Evolutionary conservation across 768 basidiomycete species (phyloP).

Genomic region (Hypsizygus marmoreus): DNA sequence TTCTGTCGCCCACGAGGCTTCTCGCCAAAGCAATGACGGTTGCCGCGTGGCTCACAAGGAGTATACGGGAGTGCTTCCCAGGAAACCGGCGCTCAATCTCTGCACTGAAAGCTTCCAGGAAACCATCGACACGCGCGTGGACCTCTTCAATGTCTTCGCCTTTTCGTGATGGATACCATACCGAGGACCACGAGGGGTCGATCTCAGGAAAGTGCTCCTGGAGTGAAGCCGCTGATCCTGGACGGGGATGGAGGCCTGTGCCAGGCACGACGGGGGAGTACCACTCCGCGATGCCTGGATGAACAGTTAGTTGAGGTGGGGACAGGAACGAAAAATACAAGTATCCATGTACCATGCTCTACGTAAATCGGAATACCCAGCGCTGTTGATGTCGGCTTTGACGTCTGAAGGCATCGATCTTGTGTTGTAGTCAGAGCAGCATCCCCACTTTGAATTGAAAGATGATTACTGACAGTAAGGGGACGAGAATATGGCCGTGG

Average conservation of each 20-base stretch:
- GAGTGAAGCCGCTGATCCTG: conserved; percentile 57
- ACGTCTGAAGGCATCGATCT: conserved; percentile 90
- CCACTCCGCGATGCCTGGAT: conserved; percentile 80
- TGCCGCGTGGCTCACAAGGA: conserved; percentile 77
- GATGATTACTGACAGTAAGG: conserved; percentile 65
- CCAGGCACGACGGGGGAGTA: conserved; percentile 68
- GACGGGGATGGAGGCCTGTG: conserved; percentile 77
- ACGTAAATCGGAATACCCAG: conserved; percentile 71
- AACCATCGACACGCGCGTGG: conserved; percentile 58
- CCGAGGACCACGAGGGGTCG: conserved; percentile 61
- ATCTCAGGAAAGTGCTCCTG: conserved; percentile 57
- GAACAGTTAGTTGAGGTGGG: too few species aligned
- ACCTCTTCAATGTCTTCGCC: conserved; percentile 69
- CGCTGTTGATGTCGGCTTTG: conserved; percentile 60
- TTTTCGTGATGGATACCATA: conserved; percentile 70
- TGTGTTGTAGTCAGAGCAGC: conserved; percentile 1
- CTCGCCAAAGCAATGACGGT: conserved; percentile 68
- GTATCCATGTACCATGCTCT: conserved; percentile 86
- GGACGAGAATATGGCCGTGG: conserved; percentile 82
- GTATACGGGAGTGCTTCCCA: conserved; percentile 46
- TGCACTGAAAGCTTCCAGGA: conserved; percentile 52
- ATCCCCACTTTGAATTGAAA: not conserved
- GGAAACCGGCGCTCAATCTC: conserved; percentile 48
- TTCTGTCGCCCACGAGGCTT: conserved; percentile 54
- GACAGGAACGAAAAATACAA: too few species aligned